A percentile compares a stretch with the other conserved stretches of the same genome.
These are phyloP conservation scores for Naganishia friedmannii DNA, from an alignment of 768 basidiomycete species.

Conservation along the genomic window DNA sequence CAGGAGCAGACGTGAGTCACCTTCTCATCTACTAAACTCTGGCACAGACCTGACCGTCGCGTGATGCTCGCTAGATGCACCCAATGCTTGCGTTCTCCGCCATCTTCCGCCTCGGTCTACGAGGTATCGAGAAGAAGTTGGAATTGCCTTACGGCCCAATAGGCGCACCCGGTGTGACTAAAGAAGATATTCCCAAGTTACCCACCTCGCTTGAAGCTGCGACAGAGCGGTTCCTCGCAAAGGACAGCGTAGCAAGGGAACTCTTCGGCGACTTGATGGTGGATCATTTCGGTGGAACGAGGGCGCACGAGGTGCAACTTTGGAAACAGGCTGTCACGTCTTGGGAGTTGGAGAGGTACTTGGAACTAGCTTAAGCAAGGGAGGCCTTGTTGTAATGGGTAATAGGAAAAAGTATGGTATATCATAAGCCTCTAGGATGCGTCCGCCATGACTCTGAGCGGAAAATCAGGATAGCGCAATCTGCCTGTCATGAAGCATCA, in stretches of 20 bases:
- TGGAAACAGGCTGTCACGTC: constrained; percentile 88
- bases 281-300: constrained; percentile 92
- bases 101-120: constrained; percentile 78
- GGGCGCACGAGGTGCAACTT: constrained; percentile 78
- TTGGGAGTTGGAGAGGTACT: constrained; percentile 65
- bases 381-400: background rate
- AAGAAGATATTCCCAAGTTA: constrained; percentile 66
- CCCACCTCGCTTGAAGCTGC: constrained; percentile 76
- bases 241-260: constrained; percentile 77
- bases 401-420: no score
- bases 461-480: no score
- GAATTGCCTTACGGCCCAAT: constrained; percentile 70
- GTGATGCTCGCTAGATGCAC: constrained; percentile 57
- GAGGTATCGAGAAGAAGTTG: constrained; percentile 79
- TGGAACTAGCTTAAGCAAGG: constrained; percentile 30
- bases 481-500: no score
- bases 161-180: constrained; percentile 42
- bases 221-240: constrained; percentile 72
- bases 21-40: background rate
- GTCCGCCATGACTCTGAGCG: no score
- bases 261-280: constrained; percentile 86
- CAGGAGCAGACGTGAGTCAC: constrained; percentile 81
- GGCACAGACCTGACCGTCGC: background rate
- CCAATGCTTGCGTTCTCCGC: constrained; percentile 84
- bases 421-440: no score